phyloP scores from a whole-genome alignment of 768 basidiomycete species.

The Rhizopogon roseolus region DNA sequence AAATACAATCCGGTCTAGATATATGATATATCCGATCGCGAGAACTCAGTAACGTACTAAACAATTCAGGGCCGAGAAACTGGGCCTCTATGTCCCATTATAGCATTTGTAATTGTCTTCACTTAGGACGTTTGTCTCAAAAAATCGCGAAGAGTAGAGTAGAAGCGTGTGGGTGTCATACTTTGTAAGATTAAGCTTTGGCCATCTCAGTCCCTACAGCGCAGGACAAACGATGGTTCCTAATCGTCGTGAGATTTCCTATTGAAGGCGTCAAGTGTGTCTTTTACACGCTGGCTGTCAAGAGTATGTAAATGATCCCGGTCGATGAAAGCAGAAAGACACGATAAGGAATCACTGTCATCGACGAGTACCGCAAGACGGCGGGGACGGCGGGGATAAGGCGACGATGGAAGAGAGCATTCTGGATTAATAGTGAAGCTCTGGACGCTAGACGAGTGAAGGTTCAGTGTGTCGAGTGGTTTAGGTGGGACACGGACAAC shows the following conservation, averaged over 20 bases:
- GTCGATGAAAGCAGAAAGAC: constrained; percentile 34
- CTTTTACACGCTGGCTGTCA: constrained; percentile 22
- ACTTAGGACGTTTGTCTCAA: too few relatives aligned
- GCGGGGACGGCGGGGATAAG: constrained; percentile 23
- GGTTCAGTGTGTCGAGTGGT: neutral
- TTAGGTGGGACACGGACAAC: constrained; percentile 8
- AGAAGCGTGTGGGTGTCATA: neutral
- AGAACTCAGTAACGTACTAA: too few relatives aligned
- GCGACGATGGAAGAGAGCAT: neutral
- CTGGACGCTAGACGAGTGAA: neutral
- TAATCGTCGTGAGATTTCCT: neutral
- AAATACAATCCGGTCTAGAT: too few relatives aligned
- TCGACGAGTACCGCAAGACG: constrained; percentile 35
- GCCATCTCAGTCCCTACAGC: too few relatives aligned
- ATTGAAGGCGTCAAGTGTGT: constrained; percentile 12
- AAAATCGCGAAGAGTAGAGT: neutral
- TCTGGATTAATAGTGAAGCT: neutral
- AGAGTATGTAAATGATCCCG: constrained; percentile 22
- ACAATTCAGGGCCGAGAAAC: too few relatives aligned
- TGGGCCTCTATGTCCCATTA: too few relatives aligned
- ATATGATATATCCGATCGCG: too few relatives aligned
- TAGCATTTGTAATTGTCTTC: too few relatives aligned
- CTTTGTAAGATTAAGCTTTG: too few relatives aligned
- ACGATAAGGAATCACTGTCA: constrained; percentile 30
- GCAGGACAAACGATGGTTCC: too few relatives aligned